Base-by-base conservation (phyloP, 768 basidiomycete species). In the Calocera cornea region DNA sequence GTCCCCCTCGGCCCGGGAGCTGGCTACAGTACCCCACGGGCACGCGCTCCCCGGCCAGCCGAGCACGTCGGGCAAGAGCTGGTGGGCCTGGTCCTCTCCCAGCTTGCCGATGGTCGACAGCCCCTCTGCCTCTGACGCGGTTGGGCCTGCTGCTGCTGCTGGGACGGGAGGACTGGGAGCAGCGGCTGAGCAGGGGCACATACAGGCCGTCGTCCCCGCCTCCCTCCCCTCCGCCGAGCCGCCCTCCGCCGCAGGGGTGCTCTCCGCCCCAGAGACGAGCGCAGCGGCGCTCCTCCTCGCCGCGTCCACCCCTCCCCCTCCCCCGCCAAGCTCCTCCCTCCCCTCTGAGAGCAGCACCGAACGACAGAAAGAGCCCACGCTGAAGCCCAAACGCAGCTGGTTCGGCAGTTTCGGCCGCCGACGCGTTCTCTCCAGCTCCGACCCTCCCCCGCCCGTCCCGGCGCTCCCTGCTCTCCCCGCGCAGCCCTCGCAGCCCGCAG, bases 1-100 rank as follows among this genome's bases (percentile, higher is more conserved):
- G 11, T 10, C 40, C 11, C 40, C 40, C 11, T 41, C 40, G 10
- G 40, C 40, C 11, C 19, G 11, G 10, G 19, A 10, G 40, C 40
- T n/a, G n/a, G n/a, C n/a, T n/a, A n/a, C n/a, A n/a, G n/a, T n/a
- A n/a, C 36, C 36, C 36, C 36, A 5, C 14, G 7, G 14, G 14
- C 36, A 38, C 7, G 7, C 5, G 36, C 7, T 14, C 36, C 36
- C 5, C 5, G 31, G 27, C 14, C 14, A 5, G 2, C 27, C 54
- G 54, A 60, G 27, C 54, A 33, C 54, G 5, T 2, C 14, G 7
- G 10, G 54, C 31, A 47, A 19, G 19, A 7, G 14, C 31, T 60
- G 54, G 54, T 60, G 54, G 54, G 14, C 54, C 27, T 60, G 54
- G 54, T 60, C 54, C 16, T 60, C 54, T 19, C 54, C 54, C 31